phyloP scores from a whole-genome alignment of 768 basidiomycete genomes.

The Coprinellus micaceus region DNA sequence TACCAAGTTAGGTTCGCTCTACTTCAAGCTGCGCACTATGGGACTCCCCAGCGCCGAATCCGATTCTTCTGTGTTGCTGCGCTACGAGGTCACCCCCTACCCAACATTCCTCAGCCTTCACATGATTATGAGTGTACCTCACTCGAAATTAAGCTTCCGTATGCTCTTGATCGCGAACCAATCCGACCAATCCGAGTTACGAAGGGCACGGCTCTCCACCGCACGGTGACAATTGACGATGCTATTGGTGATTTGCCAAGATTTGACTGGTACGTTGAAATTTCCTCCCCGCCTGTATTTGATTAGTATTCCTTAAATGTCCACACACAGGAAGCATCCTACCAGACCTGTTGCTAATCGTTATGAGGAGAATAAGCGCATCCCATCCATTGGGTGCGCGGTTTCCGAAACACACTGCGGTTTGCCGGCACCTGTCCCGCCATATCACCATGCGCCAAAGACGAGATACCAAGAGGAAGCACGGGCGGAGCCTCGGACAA shows the following conservation, averaged over 20 bases:
- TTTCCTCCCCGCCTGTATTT: neutral
- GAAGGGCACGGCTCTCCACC: conserved; percentile 53
- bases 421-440: conserved; percentile 22
- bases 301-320: neutral
- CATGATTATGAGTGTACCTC: conserved; percentile 47
- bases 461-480: conserved; percentile 47
- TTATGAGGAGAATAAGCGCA: conserved; percentile 16
- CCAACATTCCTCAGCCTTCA: conserved; percentile 52
- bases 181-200: conserved; percentile 44
- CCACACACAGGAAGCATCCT: conserved; percentile 34
- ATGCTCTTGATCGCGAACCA: conserved; percentile 22
- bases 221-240: conserved; percentile 60
- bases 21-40: conserved; percentile 54
- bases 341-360: conserved; percentile 16
- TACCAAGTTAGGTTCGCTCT: conserved; percentile 52
- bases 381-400: conserved; percentile 37
- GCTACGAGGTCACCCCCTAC: conserved; percentile 36
- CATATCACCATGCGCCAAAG: conserved; percentile 32
- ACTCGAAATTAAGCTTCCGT: conserved; percentile 51
- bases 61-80: conserved; percentile 56
- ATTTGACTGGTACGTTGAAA: conserved; percentile 72
- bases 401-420: conserved; percentile 33
- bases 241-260: conserved; percentile 69
- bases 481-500: conserved; percentile 37
- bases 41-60: conserved; percentile 50